Base-by-base conservation (phyloP, 2,329 filamentous ascomycete species). In the Cytospora chrysosperma region DNA sequence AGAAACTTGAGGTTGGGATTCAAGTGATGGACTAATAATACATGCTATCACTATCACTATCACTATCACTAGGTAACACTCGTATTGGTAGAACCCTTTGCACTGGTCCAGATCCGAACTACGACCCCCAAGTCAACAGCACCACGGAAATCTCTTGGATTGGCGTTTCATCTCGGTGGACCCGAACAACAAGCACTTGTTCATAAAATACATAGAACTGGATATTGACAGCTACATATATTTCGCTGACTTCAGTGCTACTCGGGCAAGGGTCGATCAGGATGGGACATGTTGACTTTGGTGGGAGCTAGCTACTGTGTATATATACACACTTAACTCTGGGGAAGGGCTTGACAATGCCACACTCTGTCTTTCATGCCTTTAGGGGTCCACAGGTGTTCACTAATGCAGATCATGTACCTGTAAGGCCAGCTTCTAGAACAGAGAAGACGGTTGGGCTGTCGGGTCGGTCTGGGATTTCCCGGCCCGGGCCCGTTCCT, bases 361-460 rank as follows among this genome's bases (percentile, higher is more conserved):
- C 49, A 55, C 34, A 40, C 43, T 34, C 50, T 47, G 58, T 40
- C 53, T 37, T 37, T 55, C 59, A 32, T n/a, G 28, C 15, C 37
- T 34, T 50, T 34, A 49, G 19, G 34, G 51, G n/a, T n/a, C n/a
- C n/a, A n/a, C n/a, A n/a, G n/a, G 47, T 55, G 28, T 32, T 40
- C 37, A 61, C 51, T 51, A 61, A 50, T 61, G 59, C 59, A 15
- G 52, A 32, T 34, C 56, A 52, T n/a, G n/a, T 32, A 34, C 28
- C 17, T 55, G 47, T 34, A 49, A 49, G 28, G 47, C 40, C 54
- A 49, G 51, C 50, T 49, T 55, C 37, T 30, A 61, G 51, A 50
- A 55, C 51, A 61, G 40, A 55, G 37, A 49, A 61, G 51, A 40
- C 51, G 58, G 40, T 49, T 37, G 50, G 50, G 49, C 51, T 51